phyloP scores from a whole-genome alignment of 805 yeast species.

The Candida odintsovae region DNA sequence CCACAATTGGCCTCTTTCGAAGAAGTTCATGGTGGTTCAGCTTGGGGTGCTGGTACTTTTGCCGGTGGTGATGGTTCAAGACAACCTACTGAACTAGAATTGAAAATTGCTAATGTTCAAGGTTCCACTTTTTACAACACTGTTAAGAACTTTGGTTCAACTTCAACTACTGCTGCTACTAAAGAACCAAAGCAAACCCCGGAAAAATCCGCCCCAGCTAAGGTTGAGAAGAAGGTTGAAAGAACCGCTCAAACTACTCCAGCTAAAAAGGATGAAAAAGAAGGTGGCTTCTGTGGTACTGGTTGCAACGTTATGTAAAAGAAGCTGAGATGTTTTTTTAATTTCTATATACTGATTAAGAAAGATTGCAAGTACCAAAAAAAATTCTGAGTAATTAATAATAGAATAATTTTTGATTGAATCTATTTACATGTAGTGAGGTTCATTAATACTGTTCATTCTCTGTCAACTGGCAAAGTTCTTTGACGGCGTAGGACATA shows the following conservation, averaged over 20 bases:
- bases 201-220: not conserved
- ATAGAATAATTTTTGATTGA: not conserved
- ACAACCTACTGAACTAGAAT: slow-evolving; percentile 57
- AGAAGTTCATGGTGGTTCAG: slow-evolving; percentile 75
- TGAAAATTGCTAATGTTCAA: slow-evolving; percentile 58
- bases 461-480: slow-evolving; percentile 46
- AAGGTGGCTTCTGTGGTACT: slow-evolving; percentile 17
- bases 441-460: slow-evolving; percentile 5
- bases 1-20: slow-evolving; percentile 48
- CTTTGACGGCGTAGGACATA: slow-evolving; percentile 51
- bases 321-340: no score
- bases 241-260: slow-evolving; percentile 16
- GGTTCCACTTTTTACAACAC: slow-evolving; percentile 58
- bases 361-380: slow-evolving; percentile 2
- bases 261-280: slow-evolving; percentile 15
- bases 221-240: slow-evolving; percentile 11
- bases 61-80: slow-evolving; percentile 78
- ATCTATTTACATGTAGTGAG: slow-evolving; percentile 1
- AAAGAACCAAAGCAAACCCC: slow-evolving; percentile 7
- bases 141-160: slow-evolving; percentile 27
- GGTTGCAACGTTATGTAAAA: slow-evolving; percentile 29
- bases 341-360: no score
- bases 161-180: not conserved
- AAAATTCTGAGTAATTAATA: no score
- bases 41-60: slow-evolving; percentile 84